A percentile compares a stretch with the other conserved stretches of the same genome.
Evolutionary conservation across 2,329 filamentous ascomycete species (phyloP).

Genomic region (Xylaria sp.): DNA sequence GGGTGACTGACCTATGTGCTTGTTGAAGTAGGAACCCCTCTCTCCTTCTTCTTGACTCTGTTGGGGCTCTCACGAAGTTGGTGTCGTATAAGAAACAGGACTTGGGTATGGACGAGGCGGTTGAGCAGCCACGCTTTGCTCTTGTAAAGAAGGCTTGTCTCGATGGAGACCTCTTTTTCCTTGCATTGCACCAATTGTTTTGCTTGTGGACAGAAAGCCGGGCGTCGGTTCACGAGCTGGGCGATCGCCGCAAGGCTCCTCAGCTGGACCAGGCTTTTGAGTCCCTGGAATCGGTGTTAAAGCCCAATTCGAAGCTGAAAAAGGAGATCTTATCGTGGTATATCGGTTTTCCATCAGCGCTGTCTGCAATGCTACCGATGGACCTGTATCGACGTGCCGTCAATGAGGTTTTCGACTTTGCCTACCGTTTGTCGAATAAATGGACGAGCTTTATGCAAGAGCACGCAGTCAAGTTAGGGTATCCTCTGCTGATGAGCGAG

Average conservation of each 20-base stretch:
- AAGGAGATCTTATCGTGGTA: conserved; percentile 32
- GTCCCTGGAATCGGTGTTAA: conserved; percentile 35
- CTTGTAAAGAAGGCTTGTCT: conserved; percentile 54
- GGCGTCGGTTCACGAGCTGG: conserved; percentile 32
- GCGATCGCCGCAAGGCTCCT: conserved; percentile 30
- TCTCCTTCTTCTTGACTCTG: conserved; percentile 19
- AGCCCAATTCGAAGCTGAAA: conserved; percentile 34
- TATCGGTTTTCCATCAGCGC: conserved; percentile 33
- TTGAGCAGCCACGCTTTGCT: conserved; percentile 45
- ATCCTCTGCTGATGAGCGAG: conserved; percentile 54
- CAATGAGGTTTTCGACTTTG: conserved; percentile 39
- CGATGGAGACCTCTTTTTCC: conserved; percentile 55
- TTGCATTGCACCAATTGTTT: conserved; percentile 61
- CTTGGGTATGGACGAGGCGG: conserved; percentile 23
- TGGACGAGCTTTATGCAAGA: conserved; percentile 37
- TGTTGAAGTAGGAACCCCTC: conserved; percentile 16
- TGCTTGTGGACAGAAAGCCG: conserved; percentile 48
- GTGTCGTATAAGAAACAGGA: conserved; percentile 17
- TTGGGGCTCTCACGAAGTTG: conserved; percentile 15
- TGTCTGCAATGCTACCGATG: conserved; percentile 16
- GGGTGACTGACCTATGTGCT: background rate
- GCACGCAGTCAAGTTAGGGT: conserved; percentile 34
- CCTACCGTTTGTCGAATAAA: conserved; percentile 38
- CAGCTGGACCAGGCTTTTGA: conserved; percentile 33
- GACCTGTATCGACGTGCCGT: conserved; percentile 21